These are phyloP conservation scores for Ilyonectria mors-panacis DNA, from an alignment of 2,329 filamentous ascomycete genomes.

Conservation along the genomic window DNA sequence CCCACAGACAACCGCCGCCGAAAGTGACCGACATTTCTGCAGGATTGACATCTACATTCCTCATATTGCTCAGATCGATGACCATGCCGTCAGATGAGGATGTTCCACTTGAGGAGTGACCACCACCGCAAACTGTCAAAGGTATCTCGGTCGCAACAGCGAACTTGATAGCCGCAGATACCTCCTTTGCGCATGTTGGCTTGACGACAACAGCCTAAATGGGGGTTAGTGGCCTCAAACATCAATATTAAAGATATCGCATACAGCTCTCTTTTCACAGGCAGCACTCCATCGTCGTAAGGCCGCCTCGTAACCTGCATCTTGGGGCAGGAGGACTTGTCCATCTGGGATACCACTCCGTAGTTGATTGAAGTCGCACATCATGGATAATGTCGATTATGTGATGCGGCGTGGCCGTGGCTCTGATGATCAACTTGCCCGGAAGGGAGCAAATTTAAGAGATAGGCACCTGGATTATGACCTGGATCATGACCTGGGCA, in stretches of 20 bases:
- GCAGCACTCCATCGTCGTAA: slow-evolving; percentile 55
- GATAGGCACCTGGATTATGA: not conserved
- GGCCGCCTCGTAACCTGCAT: slow-evolving; percentile 50
- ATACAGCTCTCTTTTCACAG: slow-evolving; percentile 53
- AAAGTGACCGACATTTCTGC: slow-evolving; percentile 60
- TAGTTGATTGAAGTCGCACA: slow-evolving; percentile 38
- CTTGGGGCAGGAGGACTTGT: slow-evolving; percentile 49
- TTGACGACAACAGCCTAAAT: slow-evolving; percentile 59
- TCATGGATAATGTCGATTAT: slow-evolving; percentile 19
- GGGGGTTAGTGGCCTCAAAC: not conserved
- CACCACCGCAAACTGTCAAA: slow-evolving; percentile 68
- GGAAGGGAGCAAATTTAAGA: not conserved
- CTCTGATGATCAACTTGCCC: not conserved
- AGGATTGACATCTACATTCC: slow-evolving; percentile 62
- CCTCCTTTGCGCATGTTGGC: slow-evolving; percentile 55
- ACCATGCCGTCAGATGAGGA: slow-evolving; percentile 66
- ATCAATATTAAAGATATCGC: not conserved
- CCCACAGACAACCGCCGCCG: slow-evolving; percentile 67
- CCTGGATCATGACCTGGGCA: slow-evolving; percentile 17
- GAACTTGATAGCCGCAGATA: slow-evolving; percentile 42
- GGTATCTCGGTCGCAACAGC: slow-evolving; percentile 56
- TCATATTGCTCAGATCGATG: slow-evolving; percentile 68
- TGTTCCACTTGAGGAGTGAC: slow-evolving; percentile 68
- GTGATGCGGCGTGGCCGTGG: not conserved
- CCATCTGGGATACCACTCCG: slow-evolving; percentile 35